These are phyloP conservation scores for Rhodotorula kratochvilovae DNA, from an alignment of 768 basidiomycete species.

Conservation along the genomic window DNA sequence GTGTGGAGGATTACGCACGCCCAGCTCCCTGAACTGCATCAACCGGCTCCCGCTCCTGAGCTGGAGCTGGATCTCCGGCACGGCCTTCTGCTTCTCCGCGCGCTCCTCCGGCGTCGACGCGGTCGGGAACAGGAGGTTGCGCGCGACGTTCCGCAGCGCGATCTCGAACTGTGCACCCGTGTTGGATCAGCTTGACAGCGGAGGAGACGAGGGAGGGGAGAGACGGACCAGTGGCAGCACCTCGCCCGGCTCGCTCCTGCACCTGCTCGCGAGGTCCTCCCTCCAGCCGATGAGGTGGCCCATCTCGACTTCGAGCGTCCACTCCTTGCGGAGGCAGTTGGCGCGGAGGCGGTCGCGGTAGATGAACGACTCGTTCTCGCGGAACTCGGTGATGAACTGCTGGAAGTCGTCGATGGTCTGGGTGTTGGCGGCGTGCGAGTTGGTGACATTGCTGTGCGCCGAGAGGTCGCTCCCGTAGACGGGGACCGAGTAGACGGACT, in stretches of 20 bases:
- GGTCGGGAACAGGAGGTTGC: slow-evolving; percentile 75
- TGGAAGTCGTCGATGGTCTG: slow-evolving; percentile 33
- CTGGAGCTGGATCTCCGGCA: slow-evolving; percentile 78
- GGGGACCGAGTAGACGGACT: slow-evolving; percentile 32
- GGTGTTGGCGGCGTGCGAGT: slow-evolving; percentile 15
- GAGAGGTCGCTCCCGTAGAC: slow-evolving; percentile 26
- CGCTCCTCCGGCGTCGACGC: slow-evolving; percentile 37
- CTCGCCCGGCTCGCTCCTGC: slow-evolving; percentile 85
- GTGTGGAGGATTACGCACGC: slow-evolving; percentile 51
- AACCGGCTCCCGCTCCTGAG: slow-evolving; percentile 86
- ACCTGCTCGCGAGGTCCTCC: slow-evolving; percentile 84
- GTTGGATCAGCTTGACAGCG: not conserved
- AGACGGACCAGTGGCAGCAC: slow-evolving; percentile 72
- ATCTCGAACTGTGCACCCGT: slow-evolving; percentile 68
- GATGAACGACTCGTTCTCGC: slow-evolving; percentile 35
- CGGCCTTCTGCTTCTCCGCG: slow-evolving; percentile 42
- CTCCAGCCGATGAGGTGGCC: slow-evolving; percentile 67
- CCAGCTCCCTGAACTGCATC: slow-evolving; percentile 87
- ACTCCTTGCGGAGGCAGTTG: slow-evolving; percentile 81
- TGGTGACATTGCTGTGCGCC: slow-evolving; percentile 12
- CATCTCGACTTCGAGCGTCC: slow-evolving; percentile 79
- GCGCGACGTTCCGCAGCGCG: slow-evolving; percentile 78
- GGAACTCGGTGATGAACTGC: slow-evolving; percentile 37
- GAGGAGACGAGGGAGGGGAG: not conserved
- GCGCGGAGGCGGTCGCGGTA: slow-evolving; percentile 71